Evolutionary conservation across 495 filamentous ascomycete species (phyloP), one percentile per base, ranked within the genome.

Genomic region (Astrothelium subdiscretum): DNA sequence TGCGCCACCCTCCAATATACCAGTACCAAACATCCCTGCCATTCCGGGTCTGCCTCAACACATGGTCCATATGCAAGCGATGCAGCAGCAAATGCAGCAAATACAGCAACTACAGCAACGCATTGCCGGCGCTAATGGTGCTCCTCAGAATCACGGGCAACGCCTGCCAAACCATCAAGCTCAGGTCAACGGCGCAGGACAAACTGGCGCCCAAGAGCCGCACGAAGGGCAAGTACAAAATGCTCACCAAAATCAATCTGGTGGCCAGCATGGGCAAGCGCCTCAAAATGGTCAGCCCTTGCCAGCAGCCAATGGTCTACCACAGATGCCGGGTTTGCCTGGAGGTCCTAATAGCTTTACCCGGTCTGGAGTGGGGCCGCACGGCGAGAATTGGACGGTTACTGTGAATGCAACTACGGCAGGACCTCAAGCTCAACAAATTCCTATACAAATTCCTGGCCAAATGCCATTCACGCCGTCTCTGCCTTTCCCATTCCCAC

Each of bases 371-470:
- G 61, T 69, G 38, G 69, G 67, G 1, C 69, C 69, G 12, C 67
- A 69, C 44, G 69, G 67, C 10, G 62, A 66, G 31, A 66, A 67
- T 32, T 69, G 63, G 63, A 66, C 64, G 18, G 51, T 69, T 58
- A 71, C 67, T 8, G 15, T 64, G 18, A 69, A 68, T 61, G 65
- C 48, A 5, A 54, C 48, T 26, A 54, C 48, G 2, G 29, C 48
- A 65, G 24, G 57, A 68, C 63, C n/a, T 67, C 54, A 42, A 8
- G 42, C 22, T 35, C n/a, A 13, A 35, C 31, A 48, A n/a, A 24
- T 35, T 48, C 51, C 22, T 22, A 24, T 20, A 26, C 29, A 35
- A 51, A 38, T 38, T 6, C 35, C 35, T 38, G 35, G 8, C 8
- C 35, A 38, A 38, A 38, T 38, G 35, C 35, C 35, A 15, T 38